Evolutionary conservation across 768 basidiomycete genomes (phyloP), one percentile per base, ranked within the genome.

Genomic region (Amanita pseudoporphyria): DNA sequence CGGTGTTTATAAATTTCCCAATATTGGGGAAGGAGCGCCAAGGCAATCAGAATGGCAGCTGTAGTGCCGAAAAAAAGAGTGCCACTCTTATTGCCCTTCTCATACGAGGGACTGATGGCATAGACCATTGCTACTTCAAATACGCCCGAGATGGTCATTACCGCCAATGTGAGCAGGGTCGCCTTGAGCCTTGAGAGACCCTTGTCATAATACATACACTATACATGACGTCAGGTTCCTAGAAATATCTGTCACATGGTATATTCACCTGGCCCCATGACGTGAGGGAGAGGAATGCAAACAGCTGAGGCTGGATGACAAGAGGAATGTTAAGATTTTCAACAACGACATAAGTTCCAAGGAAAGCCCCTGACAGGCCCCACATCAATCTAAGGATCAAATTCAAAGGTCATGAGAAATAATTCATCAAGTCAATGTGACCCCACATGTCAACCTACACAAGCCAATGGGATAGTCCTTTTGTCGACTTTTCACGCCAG

Each of bases 251-350:
- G 16, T 24, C n/a, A n/a, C n/a, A n/a, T n/a, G 33, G 22, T 12
- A 38, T 3, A n/a, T 21, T 30, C 30, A 81, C 81, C 71, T 88
- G 84, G 0, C 72, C 72, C 78, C 82, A 85, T 2, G 80, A 82
- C 9, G 83, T 54, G 3, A 84, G 66, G 0, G 71, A 65, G 10
- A 91, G 66, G 21, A 76, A 65, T 0, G 76, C 77, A 58, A 90
- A 85, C 1, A 81, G 55, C 52, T 83, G 81, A 5, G 80, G 78
- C 60, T 86, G 80, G 2, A 83, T 51, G 38, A 85, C 82, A 36
- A 90, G 71, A 0, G 87, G 85, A 31, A 88, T 75, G 59, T 81
- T 87, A 33, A 89, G 62, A 47, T 77, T 63, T 54, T 84, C 81
- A 0, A 79, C 64, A 46, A 89, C 70, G n/a, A 66, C 65, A 60